Percentiles rank a stretch among this genome's conserved stretches.
Conservation (phyloP, 2,329 filamentous ascomycete genomes). For the Herpotrichia juniperi region DNA sequence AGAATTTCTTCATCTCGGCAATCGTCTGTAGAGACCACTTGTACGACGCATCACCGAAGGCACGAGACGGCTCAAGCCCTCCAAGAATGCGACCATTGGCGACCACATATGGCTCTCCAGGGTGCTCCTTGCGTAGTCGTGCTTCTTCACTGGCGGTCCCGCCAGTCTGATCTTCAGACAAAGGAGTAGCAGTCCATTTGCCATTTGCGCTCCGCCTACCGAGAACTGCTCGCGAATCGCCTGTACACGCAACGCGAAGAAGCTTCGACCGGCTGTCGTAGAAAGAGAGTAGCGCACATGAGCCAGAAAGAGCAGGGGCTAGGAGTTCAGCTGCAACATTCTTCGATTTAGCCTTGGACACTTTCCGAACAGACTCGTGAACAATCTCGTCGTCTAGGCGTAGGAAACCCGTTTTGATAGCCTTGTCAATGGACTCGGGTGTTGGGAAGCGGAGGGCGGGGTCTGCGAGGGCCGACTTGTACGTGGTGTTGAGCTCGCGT, state of each 20-base stretch:
- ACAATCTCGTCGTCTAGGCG: slow-evolving; percentile 93
- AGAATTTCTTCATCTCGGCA: slow-evolving; percentile 78
- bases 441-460: slow-evolving; percentile 67
- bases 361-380: slow-evolving; percentile 88
- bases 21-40: slow-evolving; percentile 93
- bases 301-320: slow-evolving; percentile 93
- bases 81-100: slow-evolving; percentile 89
- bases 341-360: slow-evolving; percentile 87
- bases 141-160: slow-evolving; percentile 83
- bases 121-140: slow-evolving; percentile 83
- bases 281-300: slow-evolving; percentile 93
- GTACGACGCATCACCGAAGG: slow-evolving; percentile 95
- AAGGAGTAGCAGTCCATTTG: slow-evolving; percentile 89
- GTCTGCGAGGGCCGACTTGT: slow-evolving; percentile 72
- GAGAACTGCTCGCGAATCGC: slow-evolving; percentile 93
- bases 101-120: slow-evolving; percentile 85
- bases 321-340: slow-evolving; percentile 89
- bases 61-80: slow-evolving; percentile 87
- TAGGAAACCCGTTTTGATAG: slow-evolving; percentile 91
- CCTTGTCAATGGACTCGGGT: slow-evolving; percentile 81
- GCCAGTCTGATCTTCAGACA: slow-evolving; percentile 94
- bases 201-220: slow-evolving; percentile 78
- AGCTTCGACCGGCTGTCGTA: slow-evolving; percentile 89
- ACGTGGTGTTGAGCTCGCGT: slow-evolving; percentile 88
- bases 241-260: slow-evolving; percentile 91